Percentiles rank a stretch among this genome's conserved stretches.
Evolutionary conservation across 352 stramenopile species (phyloP).

Genomic region (Thalassiosira livingstoniorum): DNA sequence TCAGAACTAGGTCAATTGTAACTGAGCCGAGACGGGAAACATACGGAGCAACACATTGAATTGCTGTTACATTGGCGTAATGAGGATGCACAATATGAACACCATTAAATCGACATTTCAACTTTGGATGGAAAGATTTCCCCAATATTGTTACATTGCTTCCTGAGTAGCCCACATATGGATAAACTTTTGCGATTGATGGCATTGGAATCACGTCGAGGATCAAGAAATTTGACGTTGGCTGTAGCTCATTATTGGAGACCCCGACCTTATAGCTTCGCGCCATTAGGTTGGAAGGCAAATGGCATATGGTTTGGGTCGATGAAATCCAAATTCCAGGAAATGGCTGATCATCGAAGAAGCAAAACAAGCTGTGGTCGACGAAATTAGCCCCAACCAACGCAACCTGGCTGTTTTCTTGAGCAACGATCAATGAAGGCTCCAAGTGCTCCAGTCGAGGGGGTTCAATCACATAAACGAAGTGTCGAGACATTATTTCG

Average conservation of each 20-base stretch:
- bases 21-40: conserved; percentile 10
- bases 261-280: conserved; percentile 47
- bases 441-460: conserved; percentile 40
- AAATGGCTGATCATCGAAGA: conserved; percentile 31
- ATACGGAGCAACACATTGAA: conserved; percentile 32
- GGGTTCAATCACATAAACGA: conserved; percentile 46
- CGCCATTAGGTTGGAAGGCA: conserved; percentile 12
- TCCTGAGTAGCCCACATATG: conserved; percentile 34
- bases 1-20: conserved; percentile 38
- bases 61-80: conserved; percentile 50
- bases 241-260: conserved; percentile 42
- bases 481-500: conserved; percentile 27
- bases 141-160: conserved; percentile 47
- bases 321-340: conserved; percentile 35
- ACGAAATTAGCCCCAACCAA: conserved; percentile 54
- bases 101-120: conserved; percentile 47
- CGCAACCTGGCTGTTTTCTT: conserved; percentile 38
- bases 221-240: conserved; percentile 4
- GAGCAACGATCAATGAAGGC: conserved; percentile 22
- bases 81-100: conserved; percentile 13
- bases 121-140: conserved; percentile 51
- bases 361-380: conserved; percentile 48
- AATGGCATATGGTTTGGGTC: conserved; percentile 45
- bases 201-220: conserved; percentile 40
- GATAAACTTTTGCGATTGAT: conserved; percentile 44